These are phyloP conservation scores for Backusella luteola DNA, from an alignment of 192 early-diverging fungal species.

Conservation along the genomic window DNA sequence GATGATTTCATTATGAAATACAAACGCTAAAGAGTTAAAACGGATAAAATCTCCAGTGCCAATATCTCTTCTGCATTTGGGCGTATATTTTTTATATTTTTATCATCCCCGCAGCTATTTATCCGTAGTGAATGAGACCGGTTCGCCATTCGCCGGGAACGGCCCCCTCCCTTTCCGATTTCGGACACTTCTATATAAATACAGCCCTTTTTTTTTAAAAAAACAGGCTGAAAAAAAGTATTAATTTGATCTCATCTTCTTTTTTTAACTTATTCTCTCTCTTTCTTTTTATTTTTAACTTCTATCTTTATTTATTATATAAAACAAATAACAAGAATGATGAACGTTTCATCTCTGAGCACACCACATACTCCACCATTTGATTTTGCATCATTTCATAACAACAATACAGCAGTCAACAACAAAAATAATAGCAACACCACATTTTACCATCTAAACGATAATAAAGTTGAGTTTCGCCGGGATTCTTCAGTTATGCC, in stretches of 20 bases:
- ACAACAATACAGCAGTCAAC: not conserved
- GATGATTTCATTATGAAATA: conserved; percentile 1
- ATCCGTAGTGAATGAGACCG: not conserved
- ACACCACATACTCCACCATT: conserved; percentile 7
- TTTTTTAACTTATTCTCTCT: not conserved
- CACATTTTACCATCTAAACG: not conserved
- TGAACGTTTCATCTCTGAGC: conserved; percentile 8
- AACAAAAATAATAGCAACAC: not conserved
- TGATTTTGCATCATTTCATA: conserved; percentile 4
- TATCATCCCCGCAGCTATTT: not conserved
- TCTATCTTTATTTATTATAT: not conserved
- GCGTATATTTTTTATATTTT: not conserved
- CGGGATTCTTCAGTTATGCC: conserved; percentile 6
- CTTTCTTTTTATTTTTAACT: not conserved
- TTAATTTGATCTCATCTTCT: not conserved
- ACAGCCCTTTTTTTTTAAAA: not conserved
- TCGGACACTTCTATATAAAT: conserved; percentile 2
- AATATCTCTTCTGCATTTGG: conserved; percentile 2
- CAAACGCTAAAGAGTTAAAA: conserved; percentile 5
- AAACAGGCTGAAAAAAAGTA: not conserved
- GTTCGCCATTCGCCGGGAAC: conserved; percentile 5
- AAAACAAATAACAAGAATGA: conserved; percentile 1
- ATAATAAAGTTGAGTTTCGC: conserved; percentile 5
- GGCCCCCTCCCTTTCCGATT: conserved; percentile 5
- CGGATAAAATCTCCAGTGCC: not conserved